Evolutionary conservation across 1,139 yeast genomes (phyloP).

Genomic region (Sugiyamaella grinbergsii): DNA sequence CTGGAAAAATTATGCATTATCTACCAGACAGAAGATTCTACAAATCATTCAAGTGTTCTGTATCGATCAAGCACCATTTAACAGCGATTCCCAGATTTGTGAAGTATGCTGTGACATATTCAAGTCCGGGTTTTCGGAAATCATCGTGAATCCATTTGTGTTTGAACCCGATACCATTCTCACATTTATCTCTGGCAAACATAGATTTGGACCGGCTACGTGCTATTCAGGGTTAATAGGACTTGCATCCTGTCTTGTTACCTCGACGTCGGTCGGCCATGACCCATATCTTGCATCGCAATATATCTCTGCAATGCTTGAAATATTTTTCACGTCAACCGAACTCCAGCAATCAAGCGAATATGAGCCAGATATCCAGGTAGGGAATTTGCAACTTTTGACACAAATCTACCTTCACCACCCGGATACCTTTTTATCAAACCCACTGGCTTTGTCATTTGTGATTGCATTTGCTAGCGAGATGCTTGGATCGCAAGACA

Average conservation of each 20-base stretch:
- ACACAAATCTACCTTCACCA: slow-evolving; percentile 32
- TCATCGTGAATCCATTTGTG: slow-evolving; percentile 62
- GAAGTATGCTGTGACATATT: slow-evolving; percentile 62
- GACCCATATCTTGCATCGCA: slow-evolving; percentile 12
- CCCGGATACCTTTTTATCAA: slow-evolving; percentile 24
- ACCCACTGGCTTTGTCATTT: slow-evolving; percentile 24
- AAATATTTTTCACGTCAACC: slow-evolving; percentile 26
- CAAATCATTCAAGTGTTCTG: slow-evolving; percentile 50
- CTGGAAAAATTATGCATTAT: slow-evolving; percentile 48
- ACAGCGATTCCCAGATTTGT: slow-evolving; percentile 48
- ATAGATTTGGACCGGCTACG: slow-evolving; percentile 34
- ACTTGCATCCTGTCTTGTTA: slow-evolving; percentile 38
- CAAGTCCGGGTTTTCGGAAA: slow-evolving; percentile 71
- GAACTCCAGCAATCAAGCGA: neutral
- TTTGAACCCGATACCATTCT: slow-evolving; percentile 50
- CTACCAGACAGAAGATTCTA: slow-evolving; percentile 48
- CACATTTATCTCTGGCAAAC: slow-evolving; percentile 50
- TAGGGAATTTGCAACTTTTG: slow-evolving; percentile 33
- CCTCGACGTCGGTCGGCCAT: slow-evolving; percentile 25
- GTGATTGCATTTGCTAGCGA: slow-evolving; percentile 42
- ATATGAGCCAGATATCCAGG: slow-evolving; percentile 36
- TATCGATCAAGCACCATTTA: slow-evolving; percentile 44
- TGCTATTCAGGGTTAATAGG: slow-evolving; percentile 35
- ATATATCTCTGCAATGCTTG: slow-evolving; percentile 28
- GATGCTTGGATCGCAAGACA: slow-evolving; percentile 58